phyloP scores from a whole-genome alignment of 257 asterid genomes.

The Solanum commersonii region DNA sequence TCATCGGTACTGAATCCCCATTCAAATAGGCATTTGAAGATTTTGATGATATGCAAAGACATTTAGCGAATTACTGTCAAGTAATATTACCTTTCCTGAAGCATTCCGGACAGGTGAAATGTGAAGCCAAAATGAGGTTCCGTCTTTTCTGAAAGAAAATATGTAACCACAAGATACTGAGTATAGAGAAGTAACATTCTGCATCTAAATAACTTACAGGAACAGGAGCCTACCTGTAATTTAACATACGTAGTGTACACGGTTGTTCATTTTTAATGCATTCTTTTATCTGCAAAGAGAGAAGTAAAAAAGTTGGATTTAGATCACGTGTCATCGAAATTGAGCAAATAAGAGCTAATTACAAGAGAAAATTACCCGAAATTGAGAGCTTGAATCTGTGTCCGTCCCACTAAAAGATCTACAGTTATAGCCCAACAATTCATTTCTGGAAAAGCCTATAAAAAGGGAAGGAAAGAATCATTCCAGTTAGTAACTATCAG shows the following conservation, averaged over 20 bases:
- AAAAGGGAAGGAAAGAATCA: background rate
- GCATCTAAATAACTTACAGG: background rate
- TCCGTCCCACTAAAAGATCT: slow-evolving; percentile 70
- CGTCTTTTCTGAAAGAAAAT: slow-evolving; percentile 31
- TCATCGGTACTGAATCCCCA: background rate
- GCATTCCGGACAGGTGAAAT: slow-evolving; percentile 86
- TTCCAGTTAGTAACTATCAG: background rate
- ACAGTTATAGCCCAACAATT: slow-evolving; percentile 73
- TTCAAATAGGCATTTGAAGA: background rate
- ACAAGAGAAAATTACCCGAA: slow-evolving; percentile 7
- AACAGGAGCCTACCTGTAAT: slow-evolving; percentile 62
- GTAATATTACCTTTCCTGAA: slow-evolving; percentile 62
- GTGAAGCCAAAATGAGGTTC: slow-evolving; percentile 81
- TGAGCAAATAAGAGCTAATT: background rate
- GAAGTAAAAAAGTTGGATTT: background rate
- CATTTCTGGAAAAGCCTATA: slow-evolving; percentile 70
- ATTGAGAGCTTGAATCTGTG: slow-evolving; percentile 19
- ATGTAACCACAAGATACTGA: background rate
- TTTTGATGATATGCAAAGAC: background rate
- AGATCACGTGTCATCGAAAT: background rate
- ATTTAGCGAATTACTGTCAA: background rate
- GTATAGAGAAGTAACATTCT: background rate
- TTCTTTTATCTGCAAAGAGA: slow-evolving; percentile 57
- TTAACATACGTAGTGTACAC: slow-evolving; percentile 76
- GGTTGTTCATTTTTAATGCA: slow-evolving; percentile 50